Conservation (phyloP, 371 early-diverging fungal genomes). For the Mortierella sp. region DNA sequence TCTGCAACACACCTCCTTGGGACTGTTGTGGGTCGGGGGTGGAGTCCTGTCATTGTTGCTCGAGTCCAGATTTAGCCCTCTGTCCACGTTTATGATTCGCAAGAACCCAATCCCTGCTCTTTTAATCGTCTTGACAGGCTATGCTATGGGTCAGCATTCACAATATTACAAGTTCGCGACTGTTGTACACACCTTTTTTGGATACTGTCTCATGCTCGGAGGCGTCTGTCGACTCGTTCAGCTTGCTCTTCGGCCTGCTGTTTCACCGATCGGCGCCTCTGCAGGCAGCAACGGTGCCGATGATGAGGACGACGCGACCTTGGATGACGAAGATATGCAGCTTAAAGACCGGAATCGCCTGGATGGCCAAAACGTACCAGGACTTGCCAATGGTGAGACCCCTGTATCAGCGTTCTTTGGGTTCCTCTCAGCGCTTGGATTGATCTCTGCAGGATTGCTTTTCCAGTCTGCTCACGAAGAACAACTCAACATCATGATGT, state of each 20-base stretch:
- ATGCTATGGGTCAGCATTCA: slow-evolving; percentile 47
- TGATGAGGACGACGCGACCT: slow-evolving; percentile 21
- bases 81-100: slow-evolving; percentile 31
- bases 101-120: slow-evolving; percentile 49
- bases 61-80: slow-evolving; percentile 41
- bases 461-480: slow-evolving; percentile 52
- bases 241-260: slow-evolving; percentile 41
- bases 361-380: slow-evolving; percentile 19
- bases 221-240: slow-evolving; percentile 43
- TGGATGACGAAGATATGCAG: slow-evolving; percentile 31
- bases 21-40: slow-evolving; percentile 47
- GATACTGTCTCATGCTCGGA: slow-evolving; percentile 44
- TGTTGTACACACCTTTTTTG: slow-evolving; percentile 44
- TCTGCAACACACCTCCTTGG: slow-evolving; percentile 49
- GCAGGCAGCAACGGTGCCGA: slow-evolving; percentile 8
- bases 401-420: slow-evolving; percentile 52
- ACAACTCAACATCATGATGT: slow-evolving; percentile 48
- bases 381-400: slow-evolving; percentile 41
- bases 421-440: slow-evolving; percentile 38
- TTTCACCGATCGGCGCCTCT: slow-evolving; percentile 15
- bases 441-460: slow-evolving; percentile 42
- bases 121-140: slow-evolving; percentile 45
- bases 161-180: slow-evolving; percentile 52
- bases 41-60: slow-evolving; percentile 35
- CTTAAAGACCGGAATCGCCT: slow-evolving; percentile 8